Conservation (phyloP, 345 rosid species). For the Balakata baccata region DNA sequence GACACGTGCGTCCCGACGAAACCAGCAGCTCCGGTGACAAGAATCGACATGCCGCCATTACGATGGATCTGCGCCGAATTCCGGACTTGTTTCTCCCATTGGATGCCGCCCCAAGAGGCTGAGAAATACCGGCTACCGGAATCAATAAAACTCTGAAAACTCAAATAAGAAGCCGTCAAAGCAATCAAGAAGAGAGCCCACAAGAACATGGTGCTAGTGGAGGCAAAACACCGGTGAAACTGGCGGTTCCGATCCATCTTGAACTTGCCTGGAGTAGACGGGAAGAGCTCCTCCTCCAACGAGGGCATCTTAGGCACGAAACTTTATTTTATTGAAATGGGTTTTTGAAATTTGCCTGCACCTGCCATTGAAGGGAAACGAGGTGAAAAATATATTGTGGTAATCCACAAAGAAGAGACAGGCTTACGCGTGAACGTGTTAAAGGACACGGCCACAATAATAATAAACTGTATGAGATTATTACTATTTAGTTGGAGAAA, state of each 20-base stretch:
- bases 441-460: constrained; percentile 44
- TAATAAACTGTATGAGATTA: no score
- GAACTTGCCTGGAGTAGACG: constrained; percentile 90
- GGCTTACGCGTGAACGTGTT: constrained; percentile 61
- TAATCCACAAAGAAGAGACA: constrained; percentile 32
- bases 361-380: no score
- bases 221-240: constrained; percentile 74
- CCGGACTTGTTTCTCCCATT: constrained; percentile 33
- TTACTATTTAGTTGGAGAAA: no score
- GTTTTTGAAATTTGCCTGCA: no score
- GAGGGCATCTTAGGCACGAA: constrained; percentile 50
- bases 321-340: background rate
- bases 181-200: constrained; percentile 91
- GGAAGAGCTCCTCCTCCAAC: constrained; percentile 68
- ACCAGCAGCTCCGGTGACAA: constrained; percentile 42
- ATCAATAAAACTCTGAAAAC: constrained; percentile 73
- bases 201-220: constrained; percentile 81
- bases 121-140: constrained; percentile 42
- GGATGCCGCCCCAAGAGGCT: constrained; percentile 31
- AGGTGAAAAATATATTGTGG: constrained; percentile 35
- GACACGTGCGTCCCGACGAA: constrained; percentile 41
- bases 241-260: constrained; percentile 54
- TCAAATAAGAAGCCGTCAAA: constrained; percentile 80
- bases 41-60: constrained; percentile 21
- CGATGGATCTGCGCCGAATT: constrained; percentile 27